Conservation (phyloP, 148 eudicot genomes). For the Persicaria tinctoria region DNA sequence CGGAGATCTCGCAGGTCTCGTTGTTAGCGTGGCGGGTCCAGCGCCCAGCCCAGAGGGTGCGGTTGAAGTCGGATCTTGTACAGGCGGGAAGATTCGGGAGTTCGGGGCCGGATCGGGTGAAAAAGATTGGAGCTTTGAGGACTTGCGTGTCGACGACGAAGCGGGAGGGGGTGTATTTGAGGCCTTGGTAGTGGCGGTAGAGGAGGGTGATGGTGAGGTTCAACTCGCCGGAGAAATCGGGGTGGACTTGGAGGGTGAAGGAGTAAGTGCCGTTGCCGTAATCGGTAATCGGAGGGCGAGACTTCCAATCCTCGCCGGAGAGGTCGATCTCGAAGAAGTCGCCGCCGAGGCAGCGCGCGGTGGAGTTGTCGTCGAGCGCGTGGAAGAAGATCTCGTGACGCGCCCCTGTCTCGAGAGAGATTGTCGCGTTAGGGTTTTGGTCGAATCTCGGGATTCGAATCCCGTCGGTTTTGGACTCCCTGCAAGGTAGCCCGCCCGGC, state of each 20-base stretch:
- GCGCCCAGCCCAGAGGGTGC: constrained; percentile 78
- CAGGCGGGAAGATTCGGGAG: constrained; percentile 43
- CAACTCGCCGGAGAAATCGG: constrained; percentile 69
- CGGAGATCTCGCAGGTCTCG: constrained; percentile 47
- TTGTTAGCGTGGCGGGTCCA: constrained; percentile 88
- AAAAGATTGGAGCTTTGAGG: constrained; percentile 38
- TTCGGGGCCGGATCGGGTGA: constrained; percentile 22
- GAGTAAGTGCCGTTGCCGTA: constrained; percentile 71
- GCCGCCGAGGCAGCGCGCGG: constrained; percentile 59
- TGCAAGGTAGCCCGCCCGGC: constrained; percentile 62
- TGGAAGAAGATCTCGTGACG: constrained; percentile 68
- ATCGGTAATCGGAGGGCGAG: constrained; percentile 71
- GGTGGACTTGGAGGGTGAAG: constrained; percentile 73
- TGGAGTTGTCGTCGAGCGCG: constrained; percentile 68
- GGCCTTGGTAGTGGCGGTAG: constrained; percentile 67
- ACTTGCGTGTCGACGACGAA: constrained; percentile 56
- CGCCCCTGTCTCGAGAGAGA: constrained; percentile 44
- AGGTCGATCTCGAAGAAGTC: constrained; percentile 86
- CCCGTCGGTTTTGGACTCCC: constrained; percentile 48
- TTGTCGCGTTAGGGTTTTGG: constrained; percentile 12
- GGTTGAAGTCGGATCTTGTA: constrained; percentile 39
- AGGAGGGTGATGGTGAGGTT: constrained; percentile 60
- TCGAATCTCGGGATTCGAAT: constrained; percentile 48
- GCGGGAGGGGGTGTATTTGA: constrained; percentile 54
- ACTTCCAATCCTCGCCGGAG: constrained; percentile 68